These are phyloP conservation scores for Pneumocystis murina DNA, from an alignment of 1,139 yeast genomes.

Conservation along the genomic window DNA sequence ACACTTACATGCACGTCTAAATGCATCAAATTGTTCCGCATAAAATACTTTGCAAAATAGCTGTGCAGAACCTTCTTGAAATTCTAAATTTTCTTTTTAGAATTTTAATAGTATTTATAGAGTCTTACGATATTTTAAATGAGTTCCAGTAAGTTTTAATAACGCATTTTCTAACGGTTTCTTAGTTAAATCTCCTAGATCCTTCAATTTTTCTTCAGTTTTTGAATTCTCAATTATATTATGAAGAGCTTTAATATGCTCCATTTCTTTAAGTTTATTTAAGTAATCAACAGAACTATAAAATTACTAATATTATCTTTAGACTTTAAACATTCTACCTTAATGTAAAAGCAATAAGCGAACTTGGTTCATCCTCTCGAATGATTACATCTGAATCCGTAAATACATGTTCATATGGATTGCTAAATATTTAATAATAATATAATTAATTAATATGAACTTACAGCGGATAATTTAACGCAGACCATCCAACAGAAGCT, in stretches of 20 bases:
- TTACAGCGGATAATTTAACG: conserved; percentile 62
- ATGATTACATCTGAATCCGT: conserved; percentile 89
- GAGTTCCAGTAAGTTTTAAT: conserved; percentile 74
- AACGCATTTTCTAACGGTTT: conserved; percentile 44
- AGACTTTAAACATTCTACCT: background rate
- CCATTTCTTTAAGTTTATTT: conserved; percentile 5
- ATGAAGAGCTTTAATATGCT: background rate
- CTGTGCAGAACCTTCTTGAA: conserved; percentile 68
- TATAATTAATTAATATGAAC: background rate
- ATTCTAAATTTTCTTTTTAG: conserved; percentile 24
- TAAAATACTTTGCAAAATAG: conserved; percentile 87
- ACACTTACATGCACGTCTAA: conserved; percentile 68
- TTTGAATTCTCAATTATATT: background rate
- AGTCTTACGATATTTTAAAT: conserved; percentile 52
- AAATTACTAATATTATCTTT: conserved; percentile 8
- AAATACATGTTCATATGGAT: conserved; percentile 73
- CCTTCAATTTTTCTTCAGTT: background rate
- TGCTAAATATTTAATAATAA: conserved; percentile 13
- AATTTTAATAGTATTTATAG: background rate
- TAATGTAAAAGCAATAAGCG: conserved; percentile 81
- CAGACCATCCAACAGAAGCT: conserved; percentile 91
- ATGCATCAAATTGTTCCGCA: conserved; percentile 93
- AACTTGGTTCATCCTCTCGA: conserved; percentile 93
- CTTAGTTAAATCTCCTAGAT: background rate
- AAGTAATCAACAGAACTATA: conserved; percentile 14